These are phyloP conservation scores for Furcasterigmium sp. DNA, from an alignment of 2,329 filamentous ascomycete species.

Conservation along the genomic window DNA sequence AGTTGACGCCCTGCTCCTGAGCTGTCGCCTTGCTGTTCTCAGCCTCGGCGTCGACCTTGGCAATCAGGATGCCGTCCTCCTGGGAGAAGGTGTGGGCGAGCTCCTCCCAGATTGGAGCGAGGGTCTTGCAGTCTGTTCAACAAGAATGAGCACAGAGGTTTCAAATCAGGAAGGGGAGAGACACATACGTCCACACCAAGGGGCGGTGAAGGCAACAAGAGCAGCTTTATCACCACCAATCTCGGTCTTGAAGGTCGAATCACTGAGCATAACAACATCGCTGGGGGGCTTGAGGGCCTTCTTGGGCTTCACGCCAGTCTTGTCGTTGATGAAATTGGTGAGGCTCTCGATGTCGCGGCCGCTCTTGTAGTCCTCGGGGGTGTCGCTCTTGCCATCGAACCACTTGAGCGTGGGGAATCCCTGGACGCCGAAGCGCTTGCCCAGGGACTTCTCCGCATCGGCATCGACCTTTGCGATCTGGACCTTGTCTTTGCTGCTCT, in stretches of 20 bases:
- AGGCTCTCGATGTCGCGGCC: constrained; percentile 86
- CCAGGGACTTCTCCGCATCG: constrained; percentile 78
- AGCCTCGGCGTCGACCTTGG: constrained; percentile 92
- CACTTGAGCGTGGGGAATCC: constrained; percentile 97
- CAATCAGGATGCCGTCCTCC: constrained; percentile 77
- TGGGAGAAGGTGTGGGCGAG: constrained; percentile 75
- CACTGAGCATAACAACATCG: constrained; percentile 73
- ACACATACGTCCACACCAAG: constrained; percentile 94
- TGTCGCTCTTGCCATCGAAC: constrained; percentile 92
- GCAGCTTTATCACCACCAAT: constrained; percentile 86
- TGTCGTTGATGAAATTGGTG: constrained; percentile 73
- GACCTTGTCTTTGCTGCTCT: constrained; percentile 65
- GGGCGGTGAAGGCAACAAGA: constrained; percentile 92
- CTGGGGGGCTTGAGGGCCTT: constrained; percentile 69
- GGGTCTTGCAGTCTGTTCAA: constrained; percentile 94
- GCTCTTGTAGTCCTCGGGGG: constrained; percentile 78
- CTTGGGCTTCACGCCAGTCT: constrained; percentile 80
- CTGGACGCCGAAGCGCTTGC: constrained; percentile 80
- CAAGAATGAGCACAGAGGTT: too few relatives aligned
- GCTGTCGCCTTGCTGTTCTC: constrained; percentile 78
- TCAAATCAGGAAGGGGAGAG: constrained; percentile 1
- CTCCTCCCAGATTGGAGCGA: constrained; percentile 86
- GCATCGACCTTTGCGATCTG: constrained; percentile 95
- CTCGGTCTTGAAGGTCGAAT: constrained; percentile 69
- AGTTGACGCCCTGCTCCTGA: constrained; percentile 69